Conservation (phyloP, 768 basidiomycete genomes). For the Hemileccinum rubropunctum region DNA sequence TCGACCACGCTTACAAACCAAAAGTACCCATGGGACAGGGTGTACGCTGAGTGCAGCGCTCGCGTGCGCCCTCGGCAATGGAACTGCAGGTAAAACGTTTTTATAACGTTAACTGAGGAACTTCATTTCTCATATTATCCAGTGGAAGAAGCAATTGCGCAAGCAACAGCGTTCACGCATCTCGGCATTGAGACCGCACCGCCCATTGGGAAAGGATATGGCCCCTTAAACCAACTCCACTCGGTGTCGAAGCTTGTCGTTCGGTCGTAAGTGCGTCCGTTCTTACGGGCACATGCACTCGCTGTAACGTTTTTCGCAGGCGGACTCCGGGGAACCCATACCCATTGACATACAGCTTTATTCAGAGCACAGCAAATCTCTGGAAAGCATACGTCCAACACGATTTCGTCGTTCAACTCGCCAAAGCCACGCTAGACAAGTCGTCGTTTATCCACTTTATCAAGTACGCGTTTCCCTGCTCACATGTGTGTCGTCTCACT, state of each 20-base stretch:
- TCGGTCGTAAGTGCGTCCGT: conserved; percentile 47
- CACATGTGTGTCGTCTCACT: neutral
- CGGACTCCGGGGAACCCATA: conserved; percentile 59
- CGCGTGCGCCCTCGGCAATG: conserved; percentile 60
- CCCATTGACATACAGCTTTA: conserved; percentile 66
- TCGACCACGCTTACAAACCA: conserved; percentile 60
- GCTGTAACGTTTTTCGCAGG: conserved; percentile 32
- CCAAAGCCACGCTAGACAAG: conserved; percentile 62
- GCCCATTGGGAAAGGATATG: conserved; percentile 69
- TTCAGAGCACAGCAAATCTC: conserved; percentile 47
- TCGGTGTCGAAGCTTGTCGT: conserved; percentile 47
- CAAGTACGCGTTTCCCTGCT: conserved; percentile 45
- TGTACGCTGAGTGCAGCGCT: conserved; percentile 89
- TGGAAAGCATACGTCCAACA: conserved; percentile 84
- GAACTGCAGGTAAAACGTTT: conserved; percentile 34
- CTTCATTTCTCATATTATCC: neutral
- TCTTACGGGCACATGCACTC: neutral
- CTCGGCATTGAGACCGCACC: conserved; percentile 68
- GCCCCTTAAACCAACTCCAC: conserved; percentile 87
- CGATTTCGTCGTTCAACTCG: conserved; percentile 77
- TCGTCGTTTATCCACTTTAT: conserved; percentile 83
- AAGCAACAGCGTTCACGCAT: conserved; percentile 72
- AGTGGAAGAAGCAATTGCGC: conserved; percentile 58
- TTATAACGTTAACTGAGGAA: neutral
- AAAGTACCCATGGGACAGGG: conserved; percentile 87